These are phyloP conservation scores for Chrysochromulina parva DNA, from an alignment of 78 protist species.

Conservation along the genomic window DNA sequence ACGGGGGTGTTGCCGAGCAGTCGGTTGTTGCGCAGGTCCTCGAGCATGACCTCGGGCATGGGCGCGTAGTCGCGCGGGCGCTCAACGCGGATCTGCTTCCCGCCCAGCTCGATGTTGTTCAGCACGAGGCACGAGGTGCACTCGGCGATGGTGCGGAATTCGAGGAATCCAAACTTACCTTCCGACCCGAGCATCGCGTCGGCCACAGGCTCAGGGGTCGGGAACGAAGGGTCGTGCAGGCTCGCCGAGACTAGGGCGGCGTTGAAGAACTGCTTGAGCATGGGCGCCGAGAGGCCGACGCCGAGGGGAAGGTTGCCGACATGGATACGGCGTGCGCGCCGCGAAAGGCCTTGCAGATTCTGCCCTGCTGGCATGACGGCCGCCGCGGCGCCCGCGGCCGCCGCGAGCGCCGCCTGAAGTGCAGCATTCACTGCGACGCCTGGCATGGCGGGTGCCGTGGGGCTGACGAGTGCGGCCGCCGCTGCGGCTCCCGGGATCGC, in stretches of 20 bases:
- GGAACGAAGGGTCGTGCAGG: neutral
- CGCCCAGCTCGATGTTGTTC: slow-evolving; percentile 26
- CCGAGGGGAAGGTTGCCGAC: slow-evolving; percentile 12
- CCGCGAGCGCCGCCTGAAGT: neutral
- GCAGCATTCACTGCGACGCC: neutral
- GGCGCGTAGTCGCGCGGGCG: slow-evolving; percentile 21
- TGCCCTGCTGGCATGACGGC: neutral
- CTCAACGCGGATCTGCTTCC: slow-evolving; percentile 5
- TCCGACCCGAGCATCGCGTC: neutral
- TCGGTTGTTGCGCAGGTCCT: neutral
- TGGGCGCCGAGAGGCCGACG: neutral
- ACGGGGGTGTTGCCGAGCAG: neutral
- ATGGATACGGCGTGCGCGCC: neutral
- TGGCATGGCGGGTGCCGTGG: no score
- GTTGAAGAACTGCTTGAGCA: slow-evolving; percentile 32
- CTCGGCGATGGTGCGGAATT: slow-evolving; percentile 20
- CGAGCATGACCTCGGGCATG: neutral
- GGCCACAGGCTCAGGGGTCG: neutral
- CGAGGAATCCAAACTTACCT: neutral
- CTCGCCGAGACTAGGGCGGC: neutral
- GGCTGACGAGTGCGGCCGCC: no score
- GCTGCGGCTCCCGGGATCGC: neutral
- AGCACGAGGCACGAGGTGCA: neutral
- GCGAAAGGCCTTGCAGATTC: neutral
- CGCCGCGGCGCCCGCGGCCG: neutral